Conservation (phyloP, 352 stramenopile species). For the Pythium graminicola region DNA sequence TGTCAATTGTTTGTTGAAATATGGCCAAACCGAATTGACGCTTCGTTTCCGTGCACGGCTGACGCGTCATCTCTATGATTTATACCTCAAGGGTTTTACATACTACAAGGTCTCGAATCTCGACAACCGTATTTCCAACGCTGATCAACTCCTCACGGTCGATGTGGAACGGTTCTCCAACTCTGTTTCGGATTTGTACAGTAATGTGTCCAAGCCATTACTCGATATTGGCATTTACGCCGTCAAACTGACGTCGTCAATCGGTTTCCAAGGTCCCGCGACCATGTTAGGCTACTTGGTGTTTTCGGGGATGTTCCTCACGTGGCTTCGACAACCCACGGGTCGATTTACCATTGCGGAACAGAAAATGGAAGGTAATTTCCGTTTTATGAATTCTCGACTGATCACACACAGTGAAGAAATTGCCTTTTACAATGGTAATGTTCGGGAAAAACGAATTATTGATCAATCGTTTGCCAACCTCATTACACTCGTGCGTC, state of each 20-base stretch:
- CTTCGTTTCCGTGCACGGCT: constrained; percentile 80
- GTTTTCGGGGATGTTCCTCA: constrained; percentile 39
- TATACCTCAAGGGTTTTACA: constrained; percentile 85
- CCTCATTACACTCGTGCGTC: constrained; percentile 58
- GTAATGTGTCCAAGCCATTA: constrained; percentile 81
- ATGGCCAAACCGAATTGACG: constrained; percentile 71
- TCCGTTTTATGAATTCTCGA: constrained; percentile 84
- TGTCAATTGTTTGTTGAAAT: constrained; percentile 79
- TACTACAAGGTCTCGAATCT: constrained; percentile 91
- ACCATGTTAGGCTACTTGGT: constrained; percentile 59
- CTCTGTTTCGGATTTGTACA: constrained; percentile 83
- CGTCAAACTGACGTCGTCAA: constrained; percentile 54
- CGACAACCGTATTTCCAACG: constrained; percentile 83
- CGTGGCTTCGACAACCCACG: constrained; percentile 47
- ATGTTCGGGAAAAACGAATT: constrained; percentile 75
- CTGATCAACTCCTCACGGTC: constrained; percentile 81
- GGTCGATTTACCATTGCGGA: constrained; percentile 77
- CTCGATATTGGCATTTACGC: constrained; percentile 80
- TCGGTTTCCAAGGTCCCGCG: constrained; percentile 64
- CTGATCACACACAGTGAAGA: constrained; percentile 87
- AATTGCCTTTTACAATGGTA: constrained; percentile 90
- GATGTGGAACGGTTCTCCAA: constrained; percentile 83
- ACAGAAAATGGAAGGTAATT: constrained; percentile 77
- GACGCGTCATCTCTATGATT: constrained; percentile 70
- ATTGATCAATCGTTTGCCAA: constrained; percentile 61